A percentile compares a stretch with the other conserved stretches of the same genome.
Evolutionary conservation across 1,139 yeast genomes (phyloP).

Genomic region (Kodamaea derodonti): DNA sequence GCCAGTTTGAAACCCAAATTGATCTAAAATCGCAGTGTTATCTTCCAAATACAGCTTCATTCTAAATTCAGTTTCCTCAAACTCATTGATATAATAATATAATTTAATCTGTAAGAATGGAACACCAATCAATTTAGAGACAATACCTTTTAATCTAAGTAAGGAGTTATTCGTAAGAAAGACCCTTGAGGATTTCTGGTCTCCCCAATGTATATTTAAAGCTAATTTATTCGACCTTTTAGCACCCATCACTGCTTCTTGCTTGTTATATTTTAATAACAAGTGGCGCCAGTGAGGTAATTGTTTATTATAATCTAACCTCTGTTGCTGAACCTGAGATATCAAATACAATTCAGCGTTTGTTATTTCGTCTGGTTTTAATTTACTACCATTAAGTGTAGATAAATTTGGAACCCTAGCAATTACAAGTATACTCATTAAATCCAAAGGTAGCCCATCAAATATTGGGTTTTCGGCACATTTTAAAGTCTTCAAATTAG

Average conservation of each 20-base stretch:
- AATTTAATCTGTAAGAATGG: slow-evolving; percentile 8
- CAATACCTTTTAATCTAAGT: slow-evolving; percentile 25
- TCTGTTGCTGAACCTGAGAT: slow-evolving; percentile 40
- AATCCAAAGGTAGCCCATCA: slow-evolving; percentile 27
- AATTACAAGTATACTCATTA: slow-evolving; percentile 39
- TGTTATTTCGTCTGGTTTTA: slow-evolving; percentile 44
- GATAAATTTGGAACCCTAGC: slow-evolving; percentile 38
- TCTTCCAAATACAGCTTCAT: slow-evolving; percentile 22
- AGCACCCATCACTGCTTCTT: not conserved
- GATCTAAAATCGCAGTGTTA: slow-evolving; percentile 33
- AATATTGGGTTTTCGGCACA: slow-evolving; percentile 54
- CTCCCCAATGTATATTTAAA: slow-evolving; percentile 3
- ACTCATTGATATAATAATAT: slow-evolving; percentile 18
- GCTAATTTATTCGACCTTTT: slow-evolving; percentile 6
- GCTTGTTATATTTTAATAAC: slow-evolving; percentile 21
- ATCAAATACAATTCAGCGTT: slow-evolving; percentile 71
- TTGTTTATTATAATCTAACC: slow-evolving; percentile 20
- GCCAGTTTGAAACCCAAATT: slow-evolving; percentile 25
- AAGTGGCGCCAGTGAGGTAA: slow-evolving; percentile 26
- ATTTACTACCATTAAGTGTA: slow-evolving; percentile 54
- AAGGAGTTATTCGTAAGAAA: slow-evolving; percentile 26
- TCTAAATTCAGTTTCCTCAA: slow-evolving; percentile 8
- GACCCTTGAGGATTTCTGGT: slow-evolving; percentile 10
- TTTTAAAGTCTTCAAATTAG: slow-evolving; percentile 40
- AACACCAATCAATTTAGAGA: slow-evolving; percentile 12